Evolutionary conservation across 805 yeast species (phyloP), one percentile per base, ranked within the genome.

Genomic region (Citeromyces nyonsensis): DNA sequence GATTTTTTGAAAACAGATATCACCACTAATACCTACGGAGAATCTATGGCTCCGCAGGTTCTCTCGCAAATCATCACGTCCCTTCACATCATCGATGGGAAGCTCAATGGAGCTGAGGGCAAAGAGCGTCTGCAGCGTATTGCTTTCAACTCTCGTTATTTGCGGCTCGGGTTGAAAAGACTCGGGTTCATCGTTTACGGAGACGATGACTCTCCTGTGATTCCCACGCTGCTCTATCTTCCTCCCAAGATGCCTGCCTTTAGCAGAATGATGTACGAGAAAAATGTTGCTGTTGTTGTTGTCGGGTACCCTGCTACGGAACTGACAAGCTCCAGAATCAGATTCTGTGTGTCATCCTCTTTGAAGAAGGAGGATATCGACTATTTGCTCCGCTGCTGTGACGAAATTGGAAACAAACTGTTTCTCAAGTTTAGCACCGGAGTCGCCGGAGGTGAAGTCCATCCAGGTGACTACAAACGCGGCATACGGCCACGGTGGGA

Each of bases 301-400:
- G 97, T 88, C 29, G 95, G 97, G 25, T 91, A 91, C 51, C 99
- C 99, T 8, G 98, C 98, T 1, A 88, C 97, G 0, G 95, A 95
- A 25, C 65, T 91, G 42, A 74, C 83, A 28, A 72, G 85, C 25
- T 80, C 94, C 4, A 73, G 98, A 57, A 85, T 84, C 18, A 73
- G 99, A 54, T 72, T 91, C 45, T 91, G 99, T 63, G 77, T 91
- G 44, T 79, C 94, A 34, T 62, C 96, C 0, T 80, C 97, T 1
- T 66, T 93, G 45, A 91, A 94, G 24, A 91, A 91, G 57, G 88
- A 81, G 45, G 99, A 91, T 54, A 69, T 91, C 45, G 99, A 91
- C 51, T 67, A 72, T 43, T 65, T 84, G 27, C 61, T 86, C 43
- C 66, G 68, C 33, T 75, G 70, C 45, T 66, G 80, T 45, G 72